Evolutionary conservation across 257 asterid genomes (phyloP).

Genomic region (Lycium barbarum): DNA sequence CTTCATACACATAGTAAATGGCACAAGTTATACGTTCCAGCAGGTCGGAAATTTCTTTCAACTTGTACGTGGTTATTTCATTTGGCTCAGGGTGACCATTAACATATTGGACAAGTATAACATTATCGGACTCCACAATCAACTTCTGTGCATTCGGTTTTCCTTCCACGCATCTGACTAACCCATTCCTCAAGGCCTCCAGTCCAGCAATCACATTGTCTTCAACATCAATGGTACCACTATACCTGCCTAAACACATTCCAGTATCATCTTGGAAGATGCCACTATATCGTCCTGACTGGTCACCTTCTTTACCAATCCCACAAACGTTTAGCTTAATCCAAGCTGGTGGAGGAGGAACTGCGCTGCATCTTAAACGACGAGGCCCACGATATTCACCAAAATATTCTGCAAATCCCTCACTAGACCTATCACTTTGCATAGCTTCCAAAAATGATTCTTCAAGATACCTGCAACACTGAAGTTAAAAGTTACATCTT

Average conservation of each 20-base stretch:
- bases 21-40: background rate
- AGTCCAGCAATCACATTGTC: slow-evolving; percentile 10
- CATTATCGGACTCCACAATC: slow-evolving; percentile 25
- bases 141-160: background rate
- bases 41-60: background rate
- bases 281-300: background rate
- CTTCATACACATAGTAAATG: slow-evolving; percentile 22
- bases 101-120: slow-evolving; percentile 28
- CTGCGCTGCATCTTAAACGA: background rate
- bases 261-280: background rate
- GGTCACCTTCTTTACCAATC: background rate
- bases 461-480: background rate
- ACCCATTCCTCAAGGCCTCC: slow-evolving; percentile 18
- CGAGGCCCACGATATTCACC: background rate
- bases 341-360: slow-evolving; percentile 25
- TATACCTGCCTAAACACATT: background rate
- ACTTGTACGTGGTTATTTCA: background rate
- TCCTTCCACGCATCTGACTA: background rate
- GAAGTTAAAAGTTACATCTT: background rate
- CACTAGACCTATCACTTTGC: background rate
- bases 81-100: background rate
- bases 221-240: background rate
- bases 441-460: background rate
- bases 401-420: no score
- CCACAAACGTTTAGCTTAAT: slow-evolving; percentile 28